Evolutionary conservation across 2,329 filamentous ascomycete genomes (phyloP), one percentile per base, ranked within the genome.

Genomic region (Diplocarpon mali): DNA sequence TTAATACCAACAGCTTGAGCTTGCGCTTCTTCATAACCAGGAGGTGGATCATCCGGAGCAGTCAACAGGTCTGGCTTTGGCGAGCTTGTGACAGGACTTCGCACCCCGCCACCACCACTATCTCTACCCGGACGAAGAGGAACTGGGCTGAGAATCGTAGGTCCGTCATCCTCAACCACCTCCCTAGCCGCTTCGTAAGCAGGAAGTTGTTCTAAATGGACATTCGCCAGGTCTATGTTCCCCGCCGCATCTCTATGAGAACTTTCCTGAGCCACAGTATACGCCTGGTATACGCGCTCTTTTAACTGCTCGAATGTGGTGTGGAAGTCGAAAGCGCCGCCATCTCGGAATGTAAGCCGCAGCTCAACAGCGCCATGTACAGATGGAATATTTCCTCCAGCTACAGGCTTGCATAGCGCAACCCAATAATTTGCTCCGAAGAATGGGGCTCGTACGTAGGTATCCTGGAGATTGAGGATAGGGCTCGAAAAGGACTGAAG

Each of bases 371-470:
- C 78, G 14, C 81, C 74, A 50, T 86, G 73, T 16, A 82, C 71
- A 5, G 81, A 67, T 0, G 89, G 85, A 40, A 95, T 85, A 40
- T 86, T 85, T 31, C 92, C 92, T 30, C 85, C 85, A 1, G 82
- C 69, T 17, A 94, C 85, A 1, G 90, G 87, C 56, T 83, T 82
- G 47, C 93, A 78, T 36, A 82, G 68, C 17, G 84, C 83, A 45
- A 79, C 79, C 89, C 89, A 96, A 53, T 85, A 83, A 70, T 94
- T 95, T 4, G 87, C 83, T 15, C 90, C 89, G 63, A 95, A 94
- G 71, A 89, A 94, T 29, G 90, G 89, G 2, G 89, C 85, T 28
- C 82, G 80, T 49, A 93, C 84, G 59, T 85, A 85, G 6, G 84
- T 84, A 64, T 96, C 90, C 64, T 85, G 78, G 36, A 94, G 76